These are phyloP conservation scores for Cyberlindnera misumaiensis DNA, from an alignment of 805 yeast species.

Conservation along the genomic window DNA sequence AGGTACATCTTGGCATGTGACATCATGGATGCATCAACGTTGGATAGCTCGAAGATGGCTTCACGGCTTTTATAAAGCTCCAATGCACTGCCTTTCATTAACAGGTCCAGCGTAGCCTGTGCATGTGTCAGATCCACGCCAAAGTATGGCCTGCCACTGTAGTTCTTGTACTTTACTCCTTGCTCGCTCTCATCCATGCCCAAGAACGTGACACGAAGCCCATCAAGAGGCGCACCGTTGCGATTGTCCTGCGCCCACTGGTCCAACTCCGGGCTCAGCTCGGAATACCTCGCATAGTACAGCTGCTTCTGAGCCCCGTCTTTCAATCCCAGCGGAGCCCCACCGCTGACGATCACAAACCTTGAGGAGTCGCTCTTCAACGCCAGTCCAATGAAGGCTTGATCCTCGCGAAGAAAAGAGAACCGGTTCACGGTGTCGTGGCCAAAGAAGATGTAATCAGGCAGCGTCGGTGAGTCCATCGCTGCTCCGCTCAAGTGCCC, in stretches of 20 bases:
- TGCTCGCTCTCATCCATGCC: slow-evolving; percentile 38
- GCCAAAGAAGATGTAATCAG: slow-evolving; percentile 32
- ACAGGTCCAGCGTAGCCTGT: not conserved
- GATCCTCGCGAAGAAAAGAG: slow-evolving; percentile 48
- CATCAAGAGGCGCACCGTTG: slow-evolving; percentile 20
- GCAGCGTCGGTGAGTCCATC: not conserved
- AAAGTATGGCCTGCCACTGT: slow-evolving; percentile 57
- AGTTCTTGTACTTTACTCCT: slow-evolving; percentile 36
- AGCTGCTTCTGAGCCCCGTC: not conserved
- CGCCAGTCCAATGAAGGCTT: slow-evolving; percentile 37
- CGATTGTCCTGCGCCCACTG: slow-evolving; percentile 10
- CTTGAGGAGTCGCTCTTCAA: slow-evolving; percentile 34
- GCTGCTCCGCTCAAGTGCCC: not conserved
- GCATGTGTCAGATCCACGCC: slow-evolving; percentile 44
- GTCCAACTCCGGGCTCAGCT: slow-evolving; percentile 9
- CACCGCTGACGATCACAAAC: slow-evolving; percentile 31
- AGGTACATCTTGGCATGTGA: slow-evolving; percentile 79
- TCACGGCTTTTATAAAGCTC: slow-evolving; percentile 6
- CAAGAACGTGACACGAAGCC: slow-evolving; percentile 37
- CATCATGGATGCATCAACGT: slow-evolving; percentile 55
- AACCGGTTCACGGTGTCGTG: slow-evolving; percentile 49
- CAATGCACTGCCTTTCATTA: not conserved
- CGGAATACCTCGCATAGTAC: slow-evolving; percentile 13
- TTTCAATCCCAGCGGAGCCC: slow-evolving; percentile 14
- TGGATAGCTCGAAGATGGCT: slow-evolving; percentile 19